A percentile compares a stretch with the other conserved stretches of the same genome.
These are phyloP conservation scores for Sparassis latifolia DNA, from an alignment of 1,284 basidiomycete genomes.

Conservation along the genomic window DNA sequence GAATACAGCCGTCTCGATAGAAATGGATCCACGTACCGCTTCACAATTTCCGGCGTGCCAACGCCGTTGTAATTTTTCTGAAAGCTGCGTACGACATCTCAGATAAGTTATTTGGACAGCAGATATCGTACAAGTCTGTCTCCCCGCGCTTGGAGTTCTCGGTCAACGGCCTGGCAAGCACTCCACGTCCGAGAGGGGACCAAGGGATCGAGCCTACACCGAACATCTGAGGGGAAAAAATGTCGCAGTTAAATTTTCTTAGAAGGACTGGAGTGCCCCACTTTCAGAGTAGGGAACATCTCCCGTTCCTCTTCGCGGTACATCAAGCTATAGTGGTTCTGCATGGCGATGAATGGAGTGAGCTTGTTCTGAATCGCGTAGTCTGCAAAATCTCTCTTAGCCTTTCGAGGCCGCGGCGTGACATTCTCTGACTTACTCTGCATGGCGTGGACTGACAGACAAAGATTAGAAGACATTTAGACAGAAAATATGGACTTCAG, in stretches of 20 bases:
- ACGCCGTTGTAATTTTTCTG: slow-evolving; percentile 1
- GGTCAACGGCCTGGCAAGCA: slow-evolving; percentile 35
- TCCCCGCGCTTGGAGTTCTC: slow-evolving; percentile 26
- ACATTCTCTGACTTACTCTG: slow-evolving; percentile 22
- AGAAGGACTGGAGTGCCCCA: slow-evolving; percentile 18
- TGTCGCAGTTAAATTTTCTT: not conserved
- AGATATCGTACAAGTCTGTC: slow-evolving; percentile 25
- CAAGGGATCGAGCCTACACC: slow-evolving; percentile 35
- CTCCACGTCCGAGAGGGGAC: slow-evolving; percentile 42
- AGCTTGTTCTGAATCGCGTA: slow-evolving; percentile 31
- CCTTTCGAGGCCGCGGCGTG: not conserved
- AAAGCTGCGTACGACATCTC: slow-evolving; percentile 4
- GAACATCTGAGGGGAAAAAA: slow-evolving; percentile 4
- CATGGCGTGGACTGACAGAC: slow-evolving; percentile 27
- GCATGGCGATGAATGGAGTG: slow-evolving; percentile 49
- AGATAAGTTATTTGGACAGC: not conserved
- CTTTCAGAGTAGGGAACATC: slow-evolving; percentile 26
- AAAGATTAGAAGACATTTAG: not conserved
- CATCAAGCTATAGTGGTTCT: slow-evolving; percentile 36
- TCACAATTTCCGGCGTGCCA: slow-evolving; percentile 17
- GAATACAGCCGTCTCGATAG: not conserved
- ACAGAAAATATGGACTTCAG: not conserved
- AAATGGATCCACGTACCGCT: slow-evolving; percentile 10
- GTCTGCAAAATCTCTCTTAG: slow-evolving; percentile 10
- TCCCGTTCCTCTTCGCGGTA: slow-evolving; percentile 45